Evolutionary conservation across 1,284 basidiomycete species (phyloP), one percentile per base, ranked within the genome.

Genomic region (Cerrena zonata): DNA sequence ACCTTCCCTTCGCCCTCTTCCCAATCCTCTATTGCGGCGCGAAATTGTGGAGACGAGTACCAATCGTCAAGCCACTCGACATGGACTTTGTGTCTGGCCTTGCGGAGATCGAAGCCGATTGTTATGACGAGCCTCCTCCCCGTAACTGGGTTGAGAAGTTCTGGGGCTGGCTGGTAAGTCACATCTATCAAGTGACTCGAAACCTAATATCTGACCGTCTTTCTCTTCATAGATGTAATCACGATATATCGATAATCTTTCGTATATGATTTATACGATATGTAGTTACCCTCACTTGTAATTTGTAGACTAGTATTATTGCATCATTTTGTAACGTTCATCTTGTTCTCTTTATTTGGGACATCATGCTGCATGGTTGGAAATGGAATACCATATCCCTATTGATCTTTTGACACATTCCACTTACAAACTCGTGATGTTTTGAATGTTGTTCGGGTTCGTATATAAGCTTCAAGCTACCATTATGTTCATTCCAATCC

Each of bases 61-160:
- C 76, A 11, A 65, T 72, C 15, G 68, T 83, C 34, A 69, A 62
- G 42, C 60, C 79, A 10, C 62, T 73, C 22, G 79, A 91, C 26
- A 90, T 94, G 80, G 91, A 94, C 69, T 91, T 95, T 60, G 67
- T 82, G 48, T 73, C 76, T 5, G 79, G 84, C 51, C 70, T 89
- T 49, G 83, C 78, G 38, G 82, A 89, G 66, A 85, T 91, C 44
- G 83, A 86, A 59, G 84, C 82, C 1, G 81, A 48, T 48, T 78
- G 74, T 4, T 76, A 77, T 57, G 84, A 89, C 49, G 89, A 91
- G 36, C 78, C 77, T 5, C 80, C 82, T n/a, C 85, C 87, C 13
- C 80, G 62, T 61, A 91, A 87, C 63, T 75, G 66, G 60, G 3
- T 75, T 4, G 84, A 88, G 52, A 80, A 79, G 24, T 77, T 89